Evolutionary conservation across 192 early-diverging fungal genomes (phyloP).

Genomic region (Podila horticola): DNA sequence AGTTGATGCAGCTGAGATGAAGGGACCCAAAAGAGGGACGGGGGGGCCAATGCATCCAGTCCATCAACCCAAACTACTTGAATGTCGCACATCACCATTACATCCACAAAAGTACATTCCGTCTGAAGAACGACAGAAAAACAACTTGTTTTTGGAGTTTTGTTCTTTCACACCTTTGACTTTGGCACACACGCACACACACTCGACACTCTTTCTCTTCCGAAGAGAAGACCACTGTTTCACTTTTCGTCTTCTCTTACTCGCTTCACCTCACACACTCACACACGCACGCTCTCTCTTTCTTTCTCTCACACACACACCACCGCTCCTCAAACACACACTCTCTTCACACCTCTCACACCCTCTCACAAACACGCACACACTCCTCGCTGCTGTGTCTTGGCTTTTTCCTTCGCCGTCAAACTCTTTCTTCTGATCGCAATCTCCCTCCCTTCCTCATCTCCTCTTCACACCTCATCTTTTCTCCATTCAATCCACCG

Average conservation of each 20-base stretch:
- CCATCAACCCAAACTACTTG: too few relatives aligned
- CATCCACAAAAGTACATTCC: too few relatives aligned
- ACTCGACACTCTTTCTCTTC: neutral
- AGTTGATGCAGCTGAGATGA: too few relatives aligned
- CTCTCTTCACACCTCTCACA: neutral
- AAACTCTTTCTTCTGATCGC: neutral
- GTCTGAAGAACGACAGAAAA: too few relatives aligned
- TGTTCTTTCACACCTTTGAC: too few relatives aligned
- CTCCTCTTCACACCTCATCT: neutral
- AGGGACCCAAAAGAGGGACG: too few relatives aligned
- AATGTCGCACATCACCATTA: too few relatives aligned
- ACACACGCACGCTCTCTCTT: neutral
- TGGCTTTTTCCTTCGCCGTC: neutral
- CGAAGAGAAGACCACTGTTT: neutral
- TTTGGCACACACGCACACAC: too few relatives aligned
- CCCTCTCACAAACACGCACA: neutral
- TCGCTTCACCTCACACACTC: neutral
- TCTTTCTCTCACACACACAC: neutral
- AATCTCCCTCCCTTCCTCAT: neutral
- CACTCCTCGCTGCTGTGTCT: neutral
- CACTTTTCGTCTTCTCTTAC: conserved; percentile 2
- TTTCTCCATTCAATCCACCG: neutral
- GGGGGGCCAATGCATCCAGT: too few relatives aligned
- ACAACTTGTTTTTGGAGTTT: too few relatives aligned
- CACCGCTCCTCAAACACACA: neutral